These are phyloP conservation scores for Penicillium paneum DNA, from an alignment of 2,329 filamentous ascomycete genomes.

Conservation along the genomic window DNA sequence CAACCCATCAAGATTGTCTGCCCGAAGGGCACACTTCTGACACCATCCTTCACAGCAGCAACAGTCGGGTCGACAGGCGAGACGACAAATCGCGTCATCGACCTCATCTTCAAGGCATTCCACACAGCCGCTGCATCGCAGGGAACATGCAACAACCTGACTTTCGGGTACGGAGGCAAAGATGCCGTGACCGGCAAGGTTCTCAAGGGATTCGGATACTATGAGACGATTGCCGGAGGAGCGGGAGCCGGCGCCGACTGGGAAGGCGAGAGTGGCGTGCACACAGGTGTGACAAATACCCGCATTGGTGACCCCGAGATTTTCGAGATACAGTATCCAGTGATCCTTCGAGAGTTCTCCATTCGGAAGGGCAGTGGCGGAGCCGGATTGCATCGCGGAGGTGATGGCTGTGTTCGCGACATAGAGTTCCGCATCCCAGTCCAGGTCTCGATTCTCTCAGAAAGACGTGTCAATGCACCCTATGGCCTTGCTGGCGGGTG, in stretches of 20 bases:
- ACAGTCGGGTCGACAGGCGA: background rate
- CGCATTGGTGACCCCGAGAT: conserved; percentile 76
- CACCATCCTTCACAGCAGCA: background rate
- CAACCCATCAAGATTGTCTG: conserved; percentile 63
- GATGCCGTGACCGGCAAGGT: background rate
- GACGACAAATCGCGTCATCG: conserved; percentile 58
- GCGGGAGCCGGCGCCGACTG: conserved; percentile 68
- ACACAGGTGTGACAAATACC: conserved; percentile 82
- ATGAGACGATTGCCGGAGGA: conserved; percentile 77
- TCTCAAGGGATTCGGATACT: conserved; percentile 61
- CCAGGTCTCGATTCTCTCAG: conserved; percentile 70
- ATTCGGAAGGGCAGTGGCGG: conserved; percentile 63
- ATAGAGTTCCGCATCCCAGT: conserved; percentile 77
- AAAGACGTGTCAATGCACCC: conserved; percentile 57
- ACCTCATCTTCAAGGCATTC: conserved; percentile 73
- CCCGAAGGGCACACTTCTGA: conserved; percentile 64
- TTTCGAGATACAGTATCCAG: conserved; percentile 71
- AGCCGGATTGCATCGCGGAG: conserved; percentile 61
- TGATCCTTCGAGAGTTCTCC: conserved; percentile 66
- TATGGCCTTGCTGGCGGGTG: too few relatives aligned
- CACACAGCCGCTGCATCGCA: conserved; percentile 69
- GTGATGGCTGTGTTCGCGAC: conserved; percentile 70
- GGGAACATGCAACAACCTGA: conserved; percentile 71
- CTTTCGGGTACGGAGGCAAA: conserved; percentile 3
- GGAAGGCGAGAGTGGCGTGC: conserved; percentile 69